Evolutionary conservation across 768 basidiomycete species (phyloP).

Genomic region (Hirschioporus abietinus): DNA sequence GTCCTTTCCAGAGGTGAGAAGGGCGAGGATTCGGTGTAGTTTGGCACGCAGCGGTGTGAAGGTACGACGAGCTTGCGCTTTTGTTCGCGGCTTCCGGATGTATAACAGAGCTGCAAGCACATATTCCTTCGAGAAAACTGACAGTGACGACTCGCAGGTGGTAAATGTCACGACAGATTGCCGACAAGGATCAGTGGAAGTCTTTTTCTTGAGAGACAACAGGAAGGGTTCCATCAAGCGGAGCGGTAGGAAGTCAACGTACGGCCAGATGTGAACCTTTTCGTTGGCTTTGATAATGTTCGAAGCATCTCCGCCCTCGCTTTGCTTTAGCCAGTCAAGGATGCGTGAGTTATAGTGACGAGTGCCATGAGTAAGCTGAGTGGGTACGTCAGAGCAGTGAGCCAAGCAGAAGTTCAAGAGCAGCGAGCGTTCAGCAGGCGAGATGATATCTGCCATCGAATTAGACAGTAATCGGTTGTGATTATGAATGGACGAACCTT

Average conservation of each 20-base stretch:
- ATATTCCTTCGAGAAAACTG: slow-evolving; percentile 31
- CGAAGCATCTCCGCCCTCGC: not conserved
- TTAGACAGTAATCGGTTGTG: slow-evolving; percentile 3
- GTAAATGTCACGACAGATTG: slow-evolving; percentile 29
- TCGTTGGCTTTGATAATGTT: not conserved
- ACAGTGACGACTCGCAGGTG: slow-evolving; percentile 31
- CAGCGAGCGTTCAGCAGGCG: not conserved
- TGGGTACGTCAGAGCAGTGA: not conserved
- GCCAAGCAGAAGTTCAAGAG: not conserved
- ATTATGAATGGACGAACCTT: not conserved
- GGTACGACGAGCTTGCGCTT: slow-evolving; percentile 18
- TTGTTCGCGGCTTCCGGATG: slow-evolving; percentile 25
- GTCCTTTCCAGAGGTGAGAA: slow-evolving; percentile 25
- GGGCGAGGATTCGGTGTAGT: slow-evolving; percentile 32
- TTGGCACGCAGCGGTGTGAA: slow-evolving; percentile 34
- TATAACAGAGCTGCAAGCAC: slow-evolving; percentile 42
- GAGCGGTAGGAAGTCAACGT: not conserved
- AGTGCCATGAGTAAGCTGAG: not conserved
- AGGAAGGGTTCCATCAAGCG: slow-evolving; percentile 20
- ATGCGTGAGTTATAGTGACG: not conserved
- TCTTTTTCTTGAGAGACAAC: slow-evolving; percentile 14
- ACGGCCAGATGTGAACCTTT: not conserved
- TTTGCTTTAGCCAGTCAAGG: not conserved
- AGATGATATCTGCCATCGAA: slow-evolving; percentile 9
- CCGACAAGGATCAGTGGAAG: slow-evolving; percentile 16